Base-by-base conservation (phyloP, 148 eudicot genomes). In the Silene uniflora region DNA sequence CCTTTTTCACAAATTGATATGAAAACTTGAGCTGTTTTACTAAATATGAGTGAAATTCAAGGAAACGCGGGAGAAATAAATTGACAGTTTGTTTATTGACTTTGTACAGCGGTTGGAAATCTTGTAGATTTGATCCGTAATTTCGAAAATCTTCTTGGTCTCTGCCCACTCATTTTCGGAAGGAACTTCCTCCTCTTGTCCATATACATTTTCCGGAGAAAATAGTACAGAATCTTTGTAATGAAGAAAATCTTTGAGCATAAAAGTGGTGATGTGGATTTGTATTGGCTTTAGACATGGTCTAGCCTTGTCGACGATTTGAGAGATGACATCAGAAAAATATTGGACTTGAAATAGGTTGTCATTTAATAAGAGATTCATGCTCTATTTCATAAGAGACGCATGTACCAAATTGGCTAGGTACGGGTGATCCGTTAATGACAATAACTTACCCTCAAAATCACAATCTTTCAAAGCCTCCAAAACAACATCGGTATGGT, bases 141-240 rank as follows among this genome's bases (percentile, higher is more conserved):
- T 76, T 47, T 47, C 71, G 69, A 76, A 75, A 0, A 82, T 32
- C 13, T 63, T 61, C 62, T 67, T 24, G 13, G 75, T 79, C 58
- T 78, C 78, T 42, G 10, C 60, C 81, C 84, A 82, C 39, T 82
- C 79, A 11, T 75, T 76, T 42, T 64, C 77, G 22, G 85, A 75
- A 6, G 85, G 82, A 54, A 82, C 74, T 10, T 66, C 76, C 61
- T 71, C 75, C 9, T 44, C 12, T 24, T 60, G n/a, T n/a, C n/a
- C 39, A 10, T 46, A 7, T 29, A 73, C 49, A 11, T 12, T 11
- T 44, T 59, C 73, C 0, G 74, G 58, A 39, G 67, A 61, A 73
- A 79, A 79, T 12, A 79, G 77, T 18, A 82, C 85, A 17, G 58
- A 0, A 7, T 77, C 42, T 76, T 79, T 67, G 70, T 80, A 58